Evolutionary conservation across 345 rosid genomes (phyloP).

Genomic region (Salix caprea): DNA sequence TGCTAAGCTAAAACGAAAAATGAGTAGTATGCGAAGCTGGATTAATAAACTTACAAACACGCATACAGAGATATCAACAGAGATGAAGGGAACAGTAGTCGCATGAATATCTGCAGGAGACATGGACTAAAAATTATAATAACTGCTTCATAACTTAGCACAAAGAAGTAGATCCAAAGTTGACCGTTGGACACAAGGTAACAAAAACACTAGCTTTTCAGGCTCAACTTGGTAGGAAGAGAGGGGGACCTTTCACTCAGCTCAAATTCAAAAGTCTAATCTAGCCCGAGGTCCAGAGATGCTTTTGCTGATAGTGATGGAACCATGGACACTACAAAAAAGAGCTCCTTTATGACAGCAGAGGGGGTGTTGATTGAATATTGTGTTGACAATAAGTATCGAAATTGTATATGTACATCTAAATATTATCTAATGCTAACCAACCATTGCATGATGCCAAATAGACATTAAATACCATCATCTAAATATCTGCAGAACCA

Average conservation of each 20-base stretch:
- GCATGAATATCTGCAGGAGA: not conserved
- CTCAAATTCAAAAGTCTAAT: not conserved
- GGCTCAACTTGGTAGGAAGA: not conserved
- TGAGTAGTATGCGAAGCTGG: not conserved
- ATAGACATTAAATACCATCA: not conserved
- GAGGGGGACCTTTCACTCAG: not conserved
- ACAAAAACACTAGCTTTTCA: not conserved
- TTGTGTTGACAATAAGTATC: not conserved
- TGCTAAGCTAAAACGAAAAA: not conserved
- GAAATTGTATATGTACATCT: not conserved
- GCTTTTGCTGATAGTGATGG: not conserved
- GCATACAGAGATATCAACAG: not conserved
- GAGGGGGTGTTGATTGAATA: not conserved
- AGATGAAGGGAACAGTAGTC: not conserved
- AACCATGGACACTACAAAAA: not conserved
- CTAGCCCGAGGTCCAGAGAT: not conserved
- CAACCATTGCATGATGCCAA: not conserved
- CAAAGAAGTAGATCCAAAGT: not conserved
- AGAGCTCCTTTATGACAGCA: not conserved
- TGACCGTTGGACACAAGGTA: not conserved
- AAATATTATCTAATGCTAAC: not conserved
- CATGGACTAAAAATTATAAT: not conserved
- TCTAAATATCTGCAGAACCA: not conserved
- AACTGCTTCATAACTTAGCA: not conserved
- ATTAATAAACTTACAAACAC: not conserved